Evolutionary conservation across 192 early-diverging fungal genomes (phyloP), one percentile per base, ranked within the genome.

Genomic region (Rhizoclosmatium sp.): DNA sequence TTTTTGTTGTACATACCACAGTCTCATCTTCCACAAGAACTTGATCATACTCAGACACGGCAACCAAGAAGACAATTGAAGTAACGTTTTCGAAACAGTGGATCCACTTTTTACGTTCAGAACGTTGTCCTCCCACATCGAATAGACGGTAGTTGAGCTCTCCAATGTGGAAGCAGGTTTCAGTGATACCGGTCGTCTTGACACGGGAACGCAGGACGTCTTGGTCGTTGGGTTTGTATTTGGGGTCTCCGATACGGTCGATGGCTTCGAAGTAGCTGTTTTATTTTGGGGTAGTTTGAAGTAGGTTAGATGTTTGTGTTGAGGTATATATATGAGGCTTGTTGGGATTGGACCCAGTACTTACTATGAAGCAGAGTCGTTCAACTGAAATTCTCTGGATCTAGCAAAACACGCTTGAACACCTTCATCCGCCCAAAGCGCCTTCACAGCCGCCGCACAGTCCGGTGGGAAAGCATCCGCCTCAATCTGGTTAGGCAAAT

Each of bases 61-160:
- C 97, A 21, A 97, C 96, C 81, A 99, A 83, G 85, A 99, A 99
- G 45, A 99, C 88, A 75, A 99, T 96, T 3, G 95, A 93, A 1
- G 95, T 98, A 23, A 98, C 96, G 79, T 96, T 95, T 81, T 99
- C 97, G 78, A 99, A 99, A 79, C 96, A 99, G 85, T 97, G 97
- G 77, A 97, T 97, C 97, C 97, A 98, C 87, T 99, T 99, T 80
- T 99, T 99, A 80, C 97, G 91, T 88, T 99, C 97, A 56, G 95
- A 96, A 58, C 97, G 93, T 89, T 99, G 97, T 54, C 97, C 97
- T 80, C 97, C 97, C 59, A 99, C 97, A 87, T 99, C 97, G 84
- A 96, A 94, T 94, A 99, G 95, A 74, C 95, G 91, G 84, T 97
- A 99, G 45, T 94, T 96, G 59, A 97, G 84, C 51, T 96, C 95